A percentile compares a stretch with the other conserved stretches of the same genome.
Conservation (phyloP, 2,329 filamentous ascomycete genomes). For the Pyrenophora graminea region DNA sequence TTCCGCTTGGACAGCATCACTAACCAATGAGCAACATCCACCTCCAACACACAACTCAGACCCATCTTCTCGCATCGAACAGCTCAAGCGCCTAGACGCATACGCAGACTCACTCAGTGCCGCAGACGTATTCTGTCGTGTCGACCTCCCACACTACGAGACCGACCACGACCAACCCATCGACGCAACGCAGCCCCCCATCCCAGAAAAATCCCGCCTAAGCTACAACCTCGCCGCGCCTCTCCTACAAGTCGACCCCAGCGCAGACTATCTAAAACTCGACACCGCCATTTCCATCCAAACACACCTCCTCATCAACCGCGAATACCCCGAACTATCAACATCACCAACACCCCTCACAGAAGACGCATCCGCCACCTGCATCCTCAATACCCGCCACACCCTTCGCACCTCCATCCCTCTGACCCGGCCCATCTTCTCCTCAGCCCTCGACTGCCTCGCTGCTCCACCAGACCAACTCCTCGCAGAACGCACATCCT, state of each 20-base stretch:
- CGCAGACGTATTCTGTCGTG: slow-evolving; percentile 64
- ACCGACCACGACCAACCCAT: slow-evolving; percentile 51
- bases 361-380: slow-evolving; percentile 27
- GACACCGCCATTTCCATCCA: slow-evolving; percentile 41
- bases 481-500: slow-evolving; percentile 35
- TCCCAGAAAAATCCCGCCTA: slow-evolving; percentile 57
- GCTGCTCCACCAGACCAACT: slow-evolving; percentile 44
- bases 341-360: not conserved
- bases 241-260: slow-evolving; percentile 58
- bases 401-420: slow-evolving; percentile 16
- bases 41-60: not conserved
- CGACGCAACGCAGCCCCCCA: slow-evolving; percentile 66
- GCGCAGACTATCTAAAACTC: slow-evolving; percentile 51
- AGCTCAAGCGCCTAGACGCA: slow-evolving; percentile 56
- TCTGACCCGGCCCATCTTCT: slow-evolving; percentile 49
- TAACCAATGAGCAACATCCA: not conserved
- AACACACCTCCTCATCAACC: slow-evolving; percentile 26
- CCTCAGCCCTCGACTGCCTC: slow-evolving; percentile 58
- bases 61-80: slow-evolving; percentile 3
- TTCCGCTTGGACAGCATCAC: slow-evolving; percentile 54
- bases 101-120: slow-evolving; percentile 67
- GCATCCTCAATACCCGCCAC: slow-evolving; percentile 38
- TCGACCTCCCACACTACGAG: slow-evolving; percentile 51
- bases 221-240: slow-evolving; percentile 60
- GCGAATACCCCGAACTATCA: slow-evolving; percentile 13